A percentile compares a stretch with the other conserved stretches of the same genome.
phyloP scores from a whole-genome alignment of 2,329 filamentous ascomycete species.

The Macroventuria anomochaeta region DNA sequence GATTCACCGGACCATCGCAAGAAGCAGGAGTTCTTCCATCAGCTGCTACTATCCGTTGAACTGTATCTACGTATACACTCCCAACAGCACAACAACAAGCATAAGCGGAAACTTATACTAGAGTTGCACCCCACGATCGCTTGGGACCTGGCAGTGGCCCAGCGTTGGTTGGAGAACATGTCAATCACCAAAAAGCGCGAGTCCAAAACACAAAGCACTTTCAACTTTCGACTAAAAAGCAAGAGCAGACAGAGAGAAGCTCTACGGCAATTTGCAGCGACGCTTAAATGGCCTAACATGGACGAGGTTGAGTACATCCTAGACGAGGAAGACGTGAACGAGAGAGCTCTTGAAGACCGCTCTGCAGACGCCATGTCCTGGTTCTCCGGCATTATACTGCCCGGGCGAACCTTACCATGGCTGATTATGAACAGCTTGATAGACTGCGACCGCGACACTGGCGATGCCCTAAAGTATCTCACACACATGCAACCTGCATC shows the following conservation, averaged over 20 bases:
- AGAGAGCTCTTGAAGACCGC: slow-evolving; percentile 61
- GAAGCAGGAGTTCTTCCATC: slow-evolving; percentile 75
- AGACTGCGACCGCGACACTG: slow-evolving; percentile 73
- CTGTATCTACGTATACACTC: slow-evolving; percentile 73
- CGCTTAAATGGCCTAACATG: slow-evolving; percentile 80
- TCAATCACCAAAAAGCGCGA: slow-evolving; percentile 66
- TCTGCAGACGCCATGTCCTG: slow-evolving; percentile 79
- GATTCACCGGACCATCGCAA: slow-evolving; percentile 63
- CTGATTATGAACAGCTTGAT: slow-evolving; percentile 80
- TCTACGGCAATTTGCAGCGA: slow-evolving; percentile 70
- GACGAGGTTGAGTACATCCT: slow-evolving; percentile 68
- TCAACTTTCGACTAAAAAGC: slow-evolving; percentile 68
- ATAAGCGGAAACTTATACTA: slow-evolving; percentile 68
- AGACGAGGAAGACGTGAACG: slow-evolving; percentile 61
- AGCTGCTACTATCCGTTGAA: slow-evolving; percentile 76
- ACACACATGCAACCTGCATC: slow-evolving; percentile 72
- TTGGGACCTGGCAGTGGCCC: slow-evolving; percentile 75
- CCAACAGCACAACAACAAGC: slow-evolving; percentile 64
- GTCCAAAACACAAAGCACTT: slow-evolving; percentile 52
- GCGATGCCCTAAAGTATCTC: slow-evolving; percentile 69
- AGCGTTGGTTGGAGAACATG: slow-evolving; percentile 75
- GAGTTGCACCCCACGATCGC: slow-evolving; percentile 73
- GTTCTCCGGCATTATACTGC: slow-evolving; percentile 75
- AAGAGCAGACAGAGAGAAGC: slow-evolving; percentile 73
- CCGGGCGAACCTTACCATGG: slow-evolving; percentile 73